Evolutionary conservation across 768 basidiomycete species (phyloP).

Genomic region (Trametes elegans): DNA sequence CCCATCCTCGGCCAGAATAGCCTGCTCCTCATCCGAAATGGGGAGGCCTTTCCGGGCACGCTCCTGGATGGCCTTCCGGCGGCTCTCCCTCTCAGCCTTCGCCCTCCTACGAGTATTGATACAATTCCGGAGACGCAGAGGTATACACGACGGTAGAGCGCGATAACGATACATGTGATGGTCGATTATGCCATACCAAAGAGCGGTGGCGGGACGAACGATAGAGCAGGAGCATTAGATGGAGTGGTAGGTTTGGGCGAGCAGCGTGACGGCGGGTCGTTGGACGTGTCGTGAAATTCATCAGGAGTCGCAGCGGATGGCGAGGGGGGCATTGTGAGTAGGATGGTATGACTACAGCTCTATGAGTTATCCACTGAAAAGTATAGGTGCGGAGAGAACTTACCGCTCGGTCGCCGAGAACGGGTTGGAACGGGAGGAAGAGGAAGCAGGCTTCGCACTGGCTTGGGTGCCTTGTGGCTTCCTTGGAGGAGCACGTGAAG

Average conservation of each 20-base stretch:
- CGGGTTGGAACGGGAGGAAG: conserved; percentile 31
- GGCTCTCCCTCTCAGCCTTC: conserved; percentile 70
- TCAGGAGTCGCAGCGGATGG: neutral
- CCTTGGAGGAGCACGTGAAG: conserved; percentile 27
- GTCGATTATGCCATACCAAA: conserved; percentile 61
- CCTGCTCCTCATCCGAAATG: conserved; percentile 64
- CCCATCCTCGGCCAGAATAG: conserved; percentile 52
- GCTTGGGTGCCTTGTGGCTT: conserved; percentile 9
- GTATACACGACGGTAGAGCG: neutral
- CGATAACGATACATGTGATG: conserved; percentile 25
- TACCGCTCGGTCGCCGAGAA: conserved; percentile 64
- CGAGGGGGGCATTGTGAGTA: conserved; percentile 24
- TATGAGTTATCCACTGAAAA: conserved; percentile 49
- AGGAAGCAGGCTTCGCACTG: conserved; percentile 17
- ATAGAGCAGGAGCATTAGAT: conserved; percentile 30
- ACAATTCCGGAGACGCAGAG: conserved; percentile 8
- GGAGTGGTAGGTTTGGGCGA: conserved; percentile 35
- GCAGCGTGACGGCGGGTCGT: conserved; percentile 25
- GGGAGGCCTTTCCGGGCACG: conserved; percentile 76
- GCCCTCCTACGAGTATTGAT: conserved; percentile 52
- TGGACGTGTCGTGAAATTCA: conserved; percentile 16
- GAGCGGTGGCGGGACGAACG: conserved; percentile 66
- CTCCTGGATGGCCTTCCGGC: conserved; percentile 65
- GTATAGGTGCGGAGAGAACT: conserved; percentile 32
- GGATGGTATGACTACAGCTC: conserved; percentile 49